Evolutionary conservation across 305 asterid genomes (phyloP), one percentile per base, ranked within the genome.

Genomic region (Rubia peregrina): DNA sequence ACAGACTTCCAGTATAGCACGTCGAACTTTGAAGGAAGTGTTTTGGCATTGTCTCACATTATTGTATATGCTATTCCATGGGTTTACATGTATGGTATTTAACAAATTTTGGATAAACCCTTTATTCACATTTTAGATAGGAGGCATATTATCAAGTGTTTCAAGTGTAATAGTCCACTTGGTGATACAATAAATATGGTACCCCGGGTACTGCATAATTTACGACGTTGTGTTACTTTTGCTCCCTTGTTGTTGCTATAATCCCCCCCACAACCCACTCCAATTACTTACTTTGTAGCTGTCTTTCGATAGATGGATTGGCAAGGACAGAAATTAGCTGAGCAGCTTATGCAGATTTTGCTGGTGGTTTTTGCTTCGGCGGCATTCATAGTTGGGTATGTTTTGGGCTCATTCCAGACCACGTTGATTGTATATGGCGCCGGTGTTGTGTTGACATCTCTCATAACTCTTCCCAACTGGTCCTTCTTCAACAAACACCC

Each of bases 271-370:
- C n/a, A n/a, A n/a, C n/a, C n/a, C n/a, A n/a, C n/a, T n/a, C n/a
- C n/a, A n/a, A 40, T 61, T 0, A n/a, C 26, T 41, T 55, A 61
- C 12, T 33, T 51, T 16, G 13, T 46, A 13, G 40, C 30, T 33
- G 12, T 60, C 38, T 21, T 6, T 69, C 38, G 68, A 65, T 69
- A 90, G 96, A 93, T 93, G 98, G 98, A 93, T 84, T 93, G 98
- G 97, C 95, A 93, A 85, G 97, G 98, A 46, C 98, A 91, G 76
- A 91, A 88, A 86, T 73, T 84, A 46, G 95, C 87, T 36, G 97
- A 93, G 85, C 92, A 89, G 40, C 75, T 91, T 79, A 91, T 91
- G 98, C 97, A 91, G 90, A 77, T 89, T 75, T 24, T 88, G 82
- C 77, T 93, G 77, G 83, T 91, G 51, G 60, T 76, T 59, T 89